Evolutionary conservation across 257 asterid genomes (phyloP).

Genomic region (Dorcoceras hygrometricum): DNA sequence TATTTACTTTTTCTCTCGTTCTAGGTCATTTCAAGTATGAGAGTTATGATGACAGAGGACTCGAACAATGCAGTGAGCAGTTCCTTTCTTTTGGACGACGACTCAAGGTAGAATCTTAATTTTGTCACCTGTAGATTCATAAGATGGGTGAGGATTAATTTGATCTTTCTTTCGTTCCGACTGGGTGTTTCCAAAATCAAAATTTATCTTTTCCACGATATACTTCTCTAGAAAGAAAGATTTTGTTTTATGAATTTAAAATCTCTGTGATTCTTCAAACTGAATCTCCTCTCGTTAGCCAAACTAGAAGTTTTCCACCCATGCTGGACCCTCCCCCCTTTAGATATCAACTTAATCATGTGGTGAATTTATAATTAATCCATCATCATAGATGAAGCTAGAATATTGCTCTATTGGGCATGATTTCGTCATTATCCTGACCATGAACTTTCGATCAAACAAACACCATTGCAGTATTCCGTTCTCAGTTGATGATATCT

Average conservation of each 20-base stretch:
- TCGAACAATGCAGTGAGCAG: conserved; percentile 70
- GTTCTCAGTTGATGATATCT: conserved; percentile 91
- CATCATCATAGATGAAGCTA: not conserved
- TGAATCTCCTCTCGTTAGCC: not conserved
- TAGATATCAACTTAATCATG: not conserved
- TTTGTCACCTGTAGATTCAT: not conserved
- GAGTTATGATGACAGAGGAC: conserved; percentile 74
- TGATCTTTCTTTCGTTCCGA: not conserved
- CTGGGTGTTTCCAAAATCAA: not conserved
- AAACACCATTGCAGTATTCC: conserved; percentile 73
- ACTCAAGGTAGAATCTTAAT: conserved; percentile 48
- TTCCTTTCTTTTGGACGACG: conserved; percentile 75
- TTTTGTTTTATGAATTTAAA: not conserved
- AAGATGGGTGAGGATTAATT: not conserved
- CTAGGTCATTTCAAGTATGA: conserved; percentile 70
- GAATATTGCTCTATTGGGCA: not conserved
- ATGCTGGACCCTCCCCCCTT: not conserved
- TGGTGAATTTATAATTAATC: not conserved
- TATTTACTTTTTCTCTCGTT: conserved; percentile 14
- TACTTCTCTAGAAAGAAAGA: not conserved
- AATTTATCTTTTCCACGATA: conserved; percentile 1
- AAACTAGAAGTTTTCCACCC: not conserved
- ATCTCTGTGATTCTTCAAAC: not conserved
- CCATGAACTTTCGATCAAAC: conserved; percentile 10
- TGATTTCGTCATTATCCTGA: not conserved